Evolutionary conservation across 2,329 filamentous ascomycete species (phyloP).

Genomic region (Aspergillus novofumigatus): DNA sequence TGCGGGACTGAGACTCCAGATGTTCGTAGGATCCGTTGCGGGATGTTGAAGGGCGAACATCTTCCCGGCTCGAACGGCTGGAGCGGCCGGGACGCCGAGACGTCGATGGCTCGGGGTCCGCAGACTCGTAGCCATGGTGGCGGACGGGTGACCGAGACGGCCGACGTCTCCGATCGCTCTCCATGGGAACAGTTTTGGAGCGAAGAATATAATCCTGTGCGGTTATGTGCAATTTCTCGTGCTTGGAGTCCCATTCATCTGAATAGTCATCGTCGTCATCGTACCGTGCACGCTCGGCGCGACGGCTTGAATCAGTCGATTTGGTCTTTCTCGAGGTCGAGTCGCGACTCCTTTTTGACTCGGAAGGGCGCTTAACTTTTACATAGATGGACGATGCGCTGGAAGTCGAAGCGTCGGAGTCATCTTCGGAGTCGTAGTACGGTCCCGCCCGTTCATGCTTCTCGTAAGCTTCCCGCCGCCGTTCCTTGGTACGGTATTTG

Average conservation of each 20-base stretch:
- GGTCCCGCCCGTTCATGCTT: conserved; percentile 32
- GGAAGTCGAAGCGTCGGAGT: conserved; percentile 29
- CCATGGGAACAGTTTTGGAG: conserved; percentile 22
- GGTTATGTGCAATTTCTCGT: conserved; percentile 26
- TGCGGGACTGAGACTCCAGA: conserved; percentile 20
- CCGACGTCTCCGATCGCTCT: conserved; percentile 22
- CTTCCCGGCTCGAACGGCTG: conserved; percentile 24
- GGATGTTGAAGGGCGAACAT: conserved; percentile 24
- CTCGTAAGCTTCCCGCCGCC: conserved; percentile 36
- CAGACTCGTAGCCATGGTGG: conserved; percentile 26
- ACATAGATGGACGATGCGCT: conserved; percentile 21
- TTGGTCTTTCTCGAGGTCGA: conserved; percentile 18
- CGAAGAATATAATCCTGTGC: conserved; percentile 39
- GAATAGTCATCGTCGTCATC: conserved; percentile 24
- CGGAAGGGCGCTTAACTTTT: conserved; percentile 17
- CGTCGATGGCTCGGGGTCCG: conserved; percentile 27
- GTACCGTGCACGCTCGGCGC: conserved; percentile 18
- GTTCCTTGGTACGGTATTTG: conserved; percentile 42
- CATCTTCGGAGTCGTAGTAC: conserved; percentile 31
- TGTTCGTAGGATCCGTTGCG: conserved; percentile 30
- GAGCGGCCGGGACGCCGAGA: conserved; percentile 28
- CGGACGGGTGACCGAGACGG: conserved; percentile 32
- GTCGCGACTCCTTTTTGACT: conserved; percentile 20
- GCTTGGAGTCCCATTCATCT: conserved; percentile 29
- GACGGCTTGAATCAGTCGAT: conserved; percentile 18